A percentile compares a stretch with the other conserved stretches of the same genome.
Evolutionary conservation across 169 alveolate genomes (phyloP).

Genomic region (Miamiensis avidus): DNA sequence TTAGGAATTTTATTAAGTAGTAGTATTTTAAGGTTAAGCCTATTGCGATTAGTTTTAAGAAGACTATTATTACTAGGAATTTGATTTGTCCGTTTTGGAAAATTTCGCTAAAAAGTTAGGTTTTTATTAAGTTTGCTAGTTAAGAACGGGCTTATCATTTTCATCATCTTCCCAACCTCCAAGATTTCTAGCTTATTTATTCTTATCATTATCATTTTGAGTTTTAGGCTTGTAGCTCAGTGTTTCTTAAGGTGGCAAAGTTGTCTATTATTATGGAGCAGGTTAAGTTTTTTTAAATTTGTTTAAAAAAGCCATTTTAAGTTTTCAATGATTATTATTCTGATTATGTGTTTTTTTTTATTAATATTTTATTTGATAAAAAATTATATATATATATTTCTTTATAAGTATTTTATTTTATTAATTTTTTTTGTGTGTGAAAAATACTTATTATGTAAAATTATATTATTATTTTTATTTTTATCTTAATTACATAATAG

Average conservation of each 20-base stretch:
- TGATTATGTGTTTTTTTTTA: too few species aligned
- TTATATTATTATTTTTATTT: too few species aligned
- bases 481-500: too few species aligned
- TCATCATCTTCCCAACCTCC: not conserved
- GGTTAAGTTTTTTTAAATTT: not conserved
- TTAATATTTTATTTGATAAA: too few species aligned
- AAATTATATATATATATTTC: too few species aligned
- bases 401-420: too few species aligned
- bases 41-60: not conserved
- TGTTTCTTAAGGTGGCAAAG: not conserved
- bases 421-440: not conserved
- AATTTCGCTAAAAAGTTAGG: not conserved
- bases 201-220: too few species aligned
- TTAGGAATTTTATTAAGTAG: too few species aligned
- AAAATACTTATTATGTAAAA: too few species aligned
- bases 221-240: not conserved
- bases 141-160: not conserved
- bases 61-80: too few species aligned
- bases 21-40: not conserved
- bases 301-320: not conserved
- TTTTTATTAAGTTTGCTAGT: not conserved
- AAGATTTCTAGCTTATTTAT: too few species aligned
- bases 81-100: not conserved
- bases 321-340: too few species aligned
- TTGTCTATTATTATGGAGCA: not conserved